Base-by-base conservation (phyloP, 192 early-diverging fungal genomes). In the Gaertneriomyces semiglobifer region DNA sequence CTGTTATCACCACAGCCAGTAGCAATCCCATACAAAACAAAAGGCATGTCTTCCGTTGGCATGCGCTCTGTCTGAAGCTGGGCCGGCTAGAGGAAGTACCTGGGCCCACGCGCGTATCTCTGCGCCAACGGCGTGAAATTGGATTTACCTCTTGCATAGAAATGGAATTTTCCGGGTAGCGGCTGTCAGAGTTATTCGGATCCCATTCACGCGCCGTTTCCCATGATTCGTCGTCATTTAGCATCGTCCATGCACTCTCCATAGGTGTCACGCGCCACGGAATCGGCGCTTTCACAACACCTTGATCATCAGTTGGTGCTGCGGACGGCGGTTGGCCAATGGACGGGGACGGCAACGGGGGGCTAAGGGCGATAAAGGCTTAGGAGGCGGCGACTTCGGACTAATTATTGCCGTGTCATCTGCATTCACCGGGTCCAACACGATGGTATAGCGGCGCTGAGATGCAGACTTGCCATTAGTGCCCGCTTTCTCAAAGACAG, bases 181-280 rank as follows among this genome's bases (percentile, higher is more conserved):
- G 14, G 9, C 39, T 33, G 11, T 61, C 66, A 10, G 46, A 20
- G n/a, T 57, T 8, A 33, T 20, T 44, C 25, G 44, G 53, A n/a
- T 12, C 14, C 68, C 68, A 70, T 39, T 54, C 51, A 7, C 63
- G 59, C 7, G 60, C 41, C 7, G 59, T 63, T 7, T 43, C 59
- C 47, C 50, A 70, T 6, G 19, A 44, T n/a, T 70, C 53, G 52
- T 61, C 59, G n/a, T 70, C 68, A 10, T 40, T 51, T 5, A 70
- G 42, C 6, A 52, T 58, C 12, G 57, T 68, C 66, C 66, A 68
- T 16, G 66, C 66, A 40, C 45, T 60, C 10, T 68, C 43, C 66
- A 68, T 68, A 58, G 59, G 59, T 4, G 58, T 60, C 38, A 46
- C 60, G 7, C 58, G 57, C 66, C 66, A 68, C 33, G 65, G 65